Evolutionary conservation across 805 yeast species (phyloP).

Genomic region (Schwanniomyces sp.): DNA sequence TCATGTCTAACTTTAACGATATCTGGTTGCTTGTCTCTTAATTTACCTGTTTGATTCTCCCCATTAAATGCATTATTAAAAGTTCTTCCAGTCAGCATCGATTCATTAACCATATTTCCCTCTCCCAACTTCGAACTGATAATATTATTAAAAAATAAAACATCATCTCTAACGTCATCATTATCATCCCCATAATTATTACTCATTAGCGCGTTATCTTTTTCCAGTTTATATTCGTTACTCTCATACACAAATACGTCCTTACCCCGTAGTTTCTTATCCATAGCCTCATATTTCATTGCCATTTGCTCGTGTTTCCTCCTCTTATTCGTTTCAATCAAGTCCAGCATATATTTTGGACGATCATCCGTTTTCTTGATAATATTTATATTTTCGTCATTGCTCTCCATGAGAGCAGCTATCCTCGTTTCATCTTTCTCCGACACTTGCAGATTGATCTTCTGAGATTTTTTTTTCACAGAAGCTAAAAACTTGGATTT

Average conservation of each 20-base stretch:
- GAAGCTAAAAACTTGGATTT: slow-evolving; percentile 5
- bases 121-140: slow-evolving; percentile 2
- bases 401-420: not conserved
- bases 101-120: not conserved
- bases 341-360: slow-evolving; percentile 29
- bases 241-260: slow-evolving; percentile 50
- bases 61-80: not conserved
- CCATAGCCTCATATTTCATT: slow-evolving; percentile 35
- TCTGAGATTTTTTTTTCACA: slow-evolving; percentile 6
- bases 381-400: slow-evolving; percentile 13
- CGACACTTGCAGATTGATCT: slow-evolving; percentile 5
- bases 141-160: slow-evolving; percentile 4
- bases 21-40: not conserved
- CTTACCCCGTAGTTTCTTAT: slow-evolving; percentile 33
- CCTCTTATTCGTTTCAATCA: slow-evolving; percentile 44
- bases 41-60: not conserved
- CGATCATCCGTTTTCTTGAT: slow-evolving; percentile 12
- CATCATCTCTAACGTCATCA: slow-evolving; percentile 5
- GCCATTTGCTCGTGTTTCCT: slow-evolving; percentile 48
- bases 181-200: slow-evolving; percentile 2
- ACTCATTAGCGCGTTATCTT: not conserved
- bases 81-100: not conserved
- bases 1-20: no score
- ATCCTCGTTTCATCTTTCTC: slow-evolving; percentile 4
- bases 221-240: slow-evolving; percentile 41